A percentile compares a stretch with the other conserved stretches of the same genome.
Evolutionary conservation across 1,139 yeast species (phyloP).

Genomic region (Protomyces macrosporus): DNA sequence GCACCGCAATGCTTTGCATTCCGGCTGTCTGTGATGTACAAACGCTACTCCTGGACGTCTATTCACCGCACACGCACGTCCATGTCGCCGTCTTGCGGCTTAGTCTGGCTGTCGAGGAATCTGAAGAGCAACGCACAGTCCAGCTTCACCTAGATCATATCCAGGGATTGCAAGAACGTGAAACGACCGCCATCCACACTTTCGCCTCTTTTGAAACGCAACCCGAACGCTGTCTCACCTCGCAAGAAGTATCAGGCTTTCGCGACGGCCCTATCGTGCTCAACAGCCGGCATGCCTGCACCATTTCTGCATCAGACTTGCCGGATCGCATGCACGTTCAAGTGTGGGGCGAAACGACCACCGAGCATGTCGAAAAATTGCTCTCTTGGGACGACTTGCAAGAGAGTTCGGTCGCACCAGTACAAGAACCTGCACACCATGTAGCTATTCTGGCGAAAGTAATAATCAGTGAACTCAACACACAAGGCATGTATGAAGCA

Average conservation of each 20-base stretch:
- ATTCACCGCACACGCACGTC: slow-evolving; percentile 27
- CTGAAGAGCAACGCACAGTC: slow-evolving; percentile 12
- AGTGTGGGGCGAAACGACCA: slow-evolving; percentile 32
- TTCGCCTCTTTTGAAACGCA: slow-evolving; percentile 7
- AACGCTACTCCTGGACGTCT: slow-evolving; percentile 29
- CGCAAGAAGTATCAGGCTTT: background rate
- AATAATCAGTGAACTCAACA: slow-evolving; percentile 34
- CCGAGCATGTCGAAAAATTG: slow-evolving; percentile 34
- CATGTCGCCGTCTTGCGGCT: slow-evolving; percentile 17
- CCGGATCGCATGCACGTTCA: slow-evolving; percentile 24
- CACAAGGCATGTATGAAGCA: slow-evolving; percentile 34
- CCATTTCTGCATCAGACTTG: background rate
- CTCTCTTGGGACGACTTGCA: slow-evolving; percentile 39
- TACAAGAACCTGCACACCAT: slow-evolving; percentile 18
- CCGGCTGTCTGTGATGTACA: slow-evolving; percentile 5
- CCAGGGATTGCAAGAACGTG: slow-evolving; percentile 22
- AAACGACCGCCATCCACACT: slow-evolving; percentile 27
- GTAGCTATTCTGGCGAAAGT: slow-evolving; percentile 21
- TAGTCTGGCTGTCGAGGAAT: slow-evolving; percentile 25
- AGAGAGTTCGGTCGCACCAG: slow-evolving; percentile 31
- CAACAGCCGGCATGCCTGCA: slow-evolving; percentile 11
- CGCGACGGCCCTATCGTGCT: slow-evolving; percentile 2
- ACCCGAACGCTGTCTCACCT: slow-evolving; percentile 11
- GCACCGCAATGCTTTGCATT: slow-evolving; percentile 13
- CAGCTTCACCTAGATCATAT: slow-evolving; percentile 26